Base-by-base conservation (phyloP, 306 rosid genomes). In the Bauhinia variegata region DNA sequence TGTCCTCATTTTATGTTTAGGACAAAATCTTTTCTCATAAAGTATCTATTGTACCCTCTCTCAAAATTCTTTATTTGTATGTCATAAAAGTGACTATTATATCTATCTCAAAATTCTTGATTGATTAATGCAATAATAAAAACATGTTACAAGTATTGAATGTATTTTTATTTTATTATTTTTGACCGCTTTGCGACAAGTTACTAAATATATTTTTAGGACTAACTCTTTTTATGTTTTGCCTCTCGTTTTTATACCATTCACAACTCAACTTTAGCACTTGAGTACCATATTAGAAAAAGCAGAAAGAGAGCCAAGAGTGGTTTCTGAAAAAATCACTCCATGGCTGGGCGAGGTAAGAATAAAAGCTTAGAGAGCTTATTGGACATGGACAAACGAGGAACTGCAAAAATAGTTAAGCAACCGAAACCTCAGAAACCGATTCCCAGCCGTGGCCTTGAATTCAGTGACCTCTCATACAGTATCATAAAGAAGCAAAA, bases 401-500 rank as follows among this genome's bases (percentile, higher is more conserved):
- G 68, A 12, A 56, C 66, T 4, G 23, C 57, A 4, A 70, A 57
- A 60, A 59, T 54, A 23, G 58, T 32, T 43, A 78, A 34, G 13
- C 82, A 78, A 28, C 70, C 63, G 37, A 73, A 64, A 44, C 67
- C 71, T 19, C 68, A 61, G 39, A 85, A 80, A 56, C 55, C 76
- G 58, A 65, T 74, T 60, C 92, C 92, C 0, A 86, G 88, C 0
- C 68, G 67, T 4, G 96, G 91, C 55, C 83, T 87, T 32, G 98
- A 87, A 57, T 92, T 87, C 84, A 79, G 51, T 34, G 82, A 81
- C 76, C 85, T 92, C 60, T 85, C 91, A 0, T 89, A 89, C 15
- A 82, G 83, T 55, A 82, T 89, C 57, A 54, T 54, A 8, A 89
- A 92, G 84, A 84, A 86, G 84, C 72, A 71, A 67, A 82, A 86